Conservation (phyloP, 805 yeast species). For the Hanseniaspora occidentalis region DNA sequence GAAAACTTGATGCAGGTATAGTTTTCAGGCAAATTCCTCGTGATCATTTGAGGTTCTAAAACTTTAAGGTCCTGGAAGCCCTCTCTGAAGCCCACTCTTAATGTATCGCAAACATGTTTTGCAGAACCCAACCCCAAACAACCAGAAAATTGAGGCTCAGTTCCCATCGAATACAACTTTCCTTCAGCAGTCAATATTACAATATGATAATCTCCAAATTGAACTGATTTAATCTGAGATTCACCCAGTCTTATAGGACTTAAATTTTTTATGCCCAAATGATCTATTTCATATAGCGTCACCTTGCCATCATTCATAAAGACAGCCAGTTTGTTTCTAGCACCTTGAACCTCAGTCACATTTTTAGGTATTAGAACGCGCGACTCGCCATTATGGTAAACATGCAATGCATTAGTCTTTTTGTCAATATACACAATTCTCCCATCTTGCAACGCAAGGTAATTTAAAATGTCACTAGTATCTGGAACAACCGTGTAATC, state of each 20-base stretch:
- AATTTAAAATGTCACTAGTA: constrained; percentile 36
- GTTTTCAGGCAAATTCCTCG: constrained; percentile 1
- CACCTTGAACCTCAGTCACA: constrained; percentile 4
- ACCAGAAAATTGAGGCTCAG: constrained; percentile 50
- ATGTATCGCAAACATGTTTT: constrained; percentile 11
- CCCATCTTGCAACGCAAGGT: constrained; percentile 36
- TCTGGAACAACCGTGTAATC: constrained; percentile 30
- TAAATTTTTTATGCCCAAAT: constrained; percentile 22
- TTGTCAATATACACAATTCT: constrained; percentile 37
- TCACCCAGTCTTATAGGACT: constrained; percentile 23
- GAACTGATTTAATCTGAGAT: constrained; percentile 38
- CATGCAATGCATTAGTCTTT: constrained; percentile 30
- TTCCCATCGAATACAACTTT: constrained; percentile 52
- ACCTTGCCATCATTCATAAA: constrained; percentile 33
- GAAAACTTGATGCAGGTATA: constrained; percentile 47
- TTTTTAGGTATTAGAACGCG: constrained; percentile 3
- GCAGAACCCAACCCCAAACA: constrained; percentile 53
- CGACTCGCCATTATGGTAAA: constrained; percentile 18
- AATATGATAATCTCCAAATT: constrained; percentile 61
- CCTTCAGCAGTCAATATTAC: constrained; percentile 53
- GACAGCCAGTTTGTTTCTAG: constrained; percentile 38
- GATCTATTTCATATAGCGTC: constrained; percentile 6
- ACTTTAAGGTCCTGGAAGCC: constrained; percentile 32
- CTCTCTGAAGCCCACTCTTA: constrained; percentile 17
- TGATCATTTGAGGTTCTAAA: constrained; percentile 23